phyloP scores from a whole-genome alignment of 768 basidiomycete genomes.

The Boletus sp. region DNA sequence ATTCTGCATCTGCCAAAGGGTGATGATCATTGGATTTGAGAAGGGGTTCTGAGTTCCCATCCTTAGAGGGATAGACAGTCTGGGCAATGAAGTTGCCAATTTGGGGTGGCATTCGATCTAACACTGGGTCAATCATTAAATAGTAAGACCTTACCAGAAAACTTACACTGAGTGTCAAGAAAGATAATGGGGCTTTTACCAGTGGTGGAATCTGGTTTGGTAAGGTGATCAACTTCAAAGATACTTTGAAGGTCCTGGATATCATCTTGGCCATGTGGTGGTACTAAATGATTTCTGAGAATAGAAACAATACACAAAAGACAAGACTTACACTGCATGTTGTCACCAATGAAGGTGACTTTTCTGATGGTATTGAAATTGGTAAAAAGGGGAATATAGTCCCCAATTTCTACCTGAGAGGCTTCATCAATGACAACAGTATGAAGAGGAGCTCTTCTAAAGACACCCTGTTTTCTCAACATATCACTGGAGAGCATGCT shows the following conservation, averaged over 20 bases:
- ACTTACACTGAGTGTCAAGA: conserved; percentile 72
- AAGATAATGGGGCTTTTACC: conserved; percentile 42
- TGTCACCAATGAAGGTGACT: conserved; percentile 61
- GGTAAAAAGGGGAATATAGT: conserved; percentile 44
- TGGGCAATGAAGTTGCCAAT: conserved; percentile 72
- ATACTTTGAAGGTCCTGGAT: conserved; percentile 64
- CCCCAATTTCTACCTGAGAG: conserved; percentile 59
- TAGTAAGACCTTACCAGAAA: not conserved
- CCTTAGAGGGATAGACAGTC: conserved; percentile 55
- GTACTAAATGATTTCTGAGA: conserved; percentile 48
- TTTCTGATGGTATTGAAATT: conserved; percentile 42
- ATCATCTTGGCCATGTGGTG: conserved; percentile 75
- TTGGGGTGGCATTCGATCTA: conserved; percentile 83
- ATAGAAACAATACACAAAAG: conserved; percentile 28
- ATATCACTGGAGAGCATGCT: conserved; percentile 60
- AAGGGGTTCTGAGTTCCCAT: conserved; percentile 20
- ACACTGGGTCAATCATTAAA: conserved; percentile 3
- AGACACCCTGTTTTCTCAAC: conserved; percentile 19
- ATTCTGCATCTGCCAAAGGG: conserved; percentile 37
- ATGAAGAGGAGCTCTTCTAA: conserved; percentile 35
- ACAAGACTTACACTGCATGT: conserved; percentile 53
- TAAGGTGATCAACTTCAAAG: conserved; percentile 70
- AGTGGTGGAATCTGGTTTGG: conserved; percentile 14
- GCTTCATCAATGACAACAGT: conserved; percentile 65
- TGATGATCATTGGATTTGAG: conserved; percentile 56